Base-by-base conservation (phyloP, 176 grass and related monocot genomes). In the Dendrocalamus sinicus region DNA sequence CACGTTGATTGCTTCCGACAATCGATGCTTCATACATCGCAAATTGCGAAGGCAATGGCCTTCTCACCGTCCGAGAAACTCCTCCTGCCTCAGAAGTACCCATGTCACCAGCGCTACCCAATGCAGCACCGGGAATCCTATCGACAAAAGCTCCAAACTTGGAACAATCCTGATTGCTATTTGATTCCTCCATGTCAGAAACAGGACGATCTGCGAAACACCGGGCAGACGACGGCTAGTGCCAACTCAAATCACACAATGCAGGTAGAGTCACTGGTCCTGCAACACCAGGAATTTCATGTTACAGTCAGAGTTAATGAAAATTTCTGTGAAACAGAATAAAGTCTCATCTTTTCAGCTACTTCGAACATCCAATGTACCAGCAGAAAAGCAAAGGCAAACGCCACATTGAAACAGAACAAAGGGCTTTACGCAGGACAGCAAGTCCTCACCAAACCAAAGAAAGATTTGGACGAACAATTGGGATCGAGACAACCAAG, bases 251-350 rank as follows among this genome's bases (percentile, higher is more conserved):
- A 90, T 62, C 72, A 37, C 35, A 77, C 85, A 90, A 93, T 88
- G 91, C 81, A 87, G 81, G 85, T 69, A 72, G 41, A 63, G 12
- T 76, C 30, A 87, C 66, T 48, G 50, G 41, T 57, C 81, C 88
- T 90, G 75, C 70, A 81, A 37, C 76, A 84, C 22, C 67, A 70
- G 30, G 53, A 50, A 80, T 44, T 76, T 73, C 53, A 72, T 65
- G 40, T 59, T 66, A 67, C 37, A 65, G 58, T 84, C 55, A 45
- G 16, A 77, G 65, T 45, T 48, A 37, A 87, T 28, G 32, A 76
- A 80, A 6, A 55, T 70, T 68, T 73, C 19, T 35, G 61, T 65
- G 70, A 61, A 55, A 70, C 46, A 48, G 28, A 59, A 83, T 30
- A 65, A 84, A 13, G 23, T 62, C 59, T 62, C 59, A 26, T 62